These are phyloP conservation scores for Didymella sp. DNA, from an alignment of 2,329 filamentous ascomycete species.

Conservation along the genomic window DNA sequence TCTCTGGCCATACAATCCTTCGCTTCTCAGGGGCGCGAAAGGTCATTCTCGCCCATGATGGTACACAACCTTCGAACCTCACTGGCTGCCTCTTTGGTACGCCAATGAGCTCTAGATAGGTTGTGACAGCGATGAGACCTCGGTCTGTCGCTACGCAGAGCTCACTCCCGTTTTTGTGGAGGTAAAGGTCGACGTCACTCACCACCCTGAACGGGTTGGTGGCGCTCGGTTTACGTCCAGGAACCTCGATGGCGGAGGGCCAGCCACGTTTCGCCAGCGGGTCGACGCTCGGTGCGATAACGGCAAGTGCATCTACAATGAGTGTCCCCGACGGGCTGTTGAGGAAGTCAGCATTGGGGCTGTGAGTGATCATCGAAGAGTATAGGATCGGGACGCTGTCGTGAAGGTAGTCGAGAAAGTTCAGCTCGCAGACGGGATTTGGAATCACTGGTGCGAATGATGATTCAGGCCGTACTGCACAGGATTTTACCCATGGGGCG, in stretches of 20 bases:
- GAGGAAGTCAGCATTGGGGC: background rate
- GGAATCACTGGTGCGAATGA: slow-evolving; percentile 6
- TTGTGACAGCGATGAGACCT: slow-evolving; percentile 23
- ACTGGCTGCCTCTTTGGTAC: slow-evolving; percentile 26
- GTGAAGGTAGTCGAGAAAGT: slow-evolving; percentile 16
- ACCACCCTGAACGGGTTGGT: slow-evolving; percentile 14
- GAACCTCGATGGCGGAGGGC: slow-evolving; percentile 1
- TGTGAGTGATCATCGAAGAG: slow-evolving; percentile 17
- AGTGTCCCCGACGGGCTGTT: slow-evolving; percentile 11
- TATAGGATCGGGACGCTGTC: slow-evolving; percentile 26
- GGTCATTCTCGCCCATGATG: slow-evolving; percentile 23
- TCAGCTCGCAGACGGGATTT: slow-evolving; percentile 6
- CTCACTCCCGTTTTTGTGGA: slow-evolving; percentile 12
- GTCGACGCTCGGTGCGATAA: slow-evolving; percentile 12
- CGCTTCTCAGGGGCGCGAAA: slow-evolving; percentile 2
- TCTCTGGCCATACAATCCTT: background rate
- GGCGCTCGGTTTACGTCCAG: slow-evolving; percentile 18
- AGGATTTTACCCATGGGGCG: background rate
- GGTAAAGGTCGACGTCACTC: slow-evolving; percentile 28
- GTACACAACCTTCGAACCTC: slow-evolving; percentile 26
- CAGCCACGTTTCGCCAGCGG: background rate
- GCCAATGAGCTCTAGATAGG: slow-evolving; percentile 26
- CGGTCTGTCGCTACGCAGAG: slow-evolving; percentile 27
- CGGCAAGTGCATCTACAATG: slow-evolving; percentile 9
- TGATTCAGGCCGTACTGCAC: background rate